Percentiles rank a stretch among this genome's conserved stretches.
These are phyloP conservation scores for Sporobolomyces roseus DNA, from an alignment of 768 basidiomycete species.

Conservation along the genomic window DNA sequence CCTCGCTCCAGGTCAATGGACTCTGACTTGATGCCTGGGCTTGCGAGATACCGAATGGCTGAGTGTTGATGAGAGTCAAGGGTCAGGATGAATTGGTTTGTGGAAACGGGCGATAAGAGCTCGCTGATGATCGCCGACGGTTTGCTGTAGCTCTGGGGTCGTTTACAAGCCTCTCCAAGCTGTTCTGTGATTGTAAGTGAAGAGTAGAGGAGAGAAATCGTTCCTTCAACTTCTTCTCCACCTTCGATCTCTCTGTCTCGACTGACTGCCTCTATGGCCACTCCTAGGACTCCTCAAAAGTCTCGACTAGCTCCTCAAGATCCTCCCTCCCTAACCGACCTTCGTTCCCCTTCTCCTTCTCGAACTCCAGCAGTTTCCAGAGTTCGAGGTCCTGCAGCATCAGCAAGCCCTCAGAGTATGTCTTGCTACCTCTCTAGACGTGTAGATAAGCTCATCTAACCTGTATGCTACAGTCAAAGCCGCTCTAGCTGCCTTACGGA, in stretches of 20 bases:
- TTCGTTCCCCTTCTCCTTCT: not conserved
- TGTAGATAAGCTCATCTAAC: not conserved
- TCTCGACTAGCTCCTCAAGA: not conserved
- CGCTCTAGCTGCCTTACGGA: conserved; percentile 30
- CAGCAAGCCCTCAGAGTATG: conserved; percentile 26
- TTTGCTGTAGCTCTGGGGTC: too few species aligned
- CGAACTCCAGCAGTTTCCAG: not conserved
- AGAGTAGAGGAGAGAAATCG: not conserved
- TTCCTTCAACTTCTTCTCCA: not conserved
- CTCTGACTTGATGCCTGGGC: too few species aligned
- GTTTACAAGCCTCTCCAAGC: too few species aligned
- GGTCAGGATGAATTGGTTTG: too few species aligned
- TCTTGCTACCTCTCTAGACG: rapidly evolving
- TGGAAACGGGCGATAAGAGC: too few species aligned
- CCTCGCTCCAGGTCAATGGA: too few species aligned
- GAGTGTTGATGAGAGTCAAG: too few species aligned
- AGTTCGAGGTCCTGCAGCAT: not conserved
- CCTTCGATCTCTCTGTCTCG: not conserved
- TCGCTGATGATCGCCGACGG: too few species aligned
- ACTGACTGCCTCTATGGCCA: not conserved
- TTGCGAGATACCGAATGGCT: too few species aligned
- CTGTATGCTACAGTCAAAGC: conserved; percentile 16
- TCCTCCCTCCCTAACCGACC: not conserved
- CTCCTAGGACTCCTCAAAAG: not conserved
- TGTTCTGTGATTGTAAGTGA: not conserved